Evolutionary conservation across 2,329 filamentous ascomycete genomes (phyloP).

Genomic region (Septoria petroselini): DNA sequence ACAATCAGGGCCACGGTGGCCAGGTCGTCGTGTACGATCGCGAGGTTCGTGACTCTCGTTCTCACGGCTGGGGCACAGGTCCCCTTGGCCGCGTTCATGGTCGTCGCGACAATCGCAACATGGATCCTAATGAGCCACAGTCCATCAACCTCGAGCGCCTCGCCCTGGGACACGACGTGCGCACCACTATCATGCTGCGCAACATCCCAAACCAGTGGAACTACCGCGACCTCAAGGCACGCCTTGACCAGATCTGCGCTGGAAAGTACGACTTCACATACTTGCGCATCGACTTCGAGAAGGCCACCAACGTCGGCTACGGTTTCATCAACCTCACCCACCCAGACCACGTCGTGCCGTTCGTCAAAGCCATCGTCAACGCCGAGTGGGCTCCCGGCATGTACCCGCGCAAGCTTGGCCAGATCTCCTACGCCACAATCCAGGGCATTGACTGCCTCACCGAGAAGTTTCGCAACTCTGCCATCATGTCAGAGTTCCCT

Average conservation of each 20-base stretch:
- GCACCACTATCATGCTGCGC: constrained; percentile 72
- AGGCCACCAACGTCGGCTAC: constrained; percentile 73
- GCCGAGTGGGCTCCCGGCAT: constrained; percentile 63
- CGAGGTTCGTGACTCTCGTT: too few relatives aligned
- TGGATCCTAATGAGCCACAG: constrained; percentile 36
- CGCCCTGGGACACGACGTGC: constrained; percentile 46
- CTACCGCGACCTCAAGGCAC: constrained; percentile 61
- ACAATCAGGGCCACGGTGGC: too few relatives aligned
- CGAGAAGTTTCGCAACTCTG: constrained; percentile 94
- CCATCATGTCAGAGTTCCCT: constrained; percentile 82
- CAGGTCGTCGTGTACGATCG: too few relatives aligned
- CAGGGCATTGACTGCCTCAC: constrained; percentile 89
- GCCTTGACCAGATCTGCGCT: constrained; percentile 73
- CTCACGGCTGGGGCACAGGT: too few relatives aligned
- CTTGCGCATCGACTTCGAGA: constrained; percentile 67
- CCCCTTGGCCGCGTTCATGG: neutral
- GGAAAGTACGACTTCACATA: constrained; percentile 95
- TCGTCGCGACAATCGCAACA: constrained; percentile 1
- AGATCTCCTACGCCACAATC: constrained; percentile 95
- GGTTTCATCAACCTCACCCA: constrained; percentile 94
- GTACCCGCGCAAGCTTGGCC: constrained; percentile 67
- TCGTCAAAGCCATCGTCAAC: constrained; percentile 22
- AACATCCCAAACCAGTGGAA: constrained; percentile 93
- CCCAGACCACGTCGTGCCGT: constrained; percentile 67
- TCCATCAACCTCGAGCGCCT: constrained; percentile 41